A percentile compares a stretch with the other conserved stretches of the same genome.
phyloP scores from a whole-genome alignment of 2,329 filamentous ascomycete species.

The Hymenoscyphus scutula region DNA sequence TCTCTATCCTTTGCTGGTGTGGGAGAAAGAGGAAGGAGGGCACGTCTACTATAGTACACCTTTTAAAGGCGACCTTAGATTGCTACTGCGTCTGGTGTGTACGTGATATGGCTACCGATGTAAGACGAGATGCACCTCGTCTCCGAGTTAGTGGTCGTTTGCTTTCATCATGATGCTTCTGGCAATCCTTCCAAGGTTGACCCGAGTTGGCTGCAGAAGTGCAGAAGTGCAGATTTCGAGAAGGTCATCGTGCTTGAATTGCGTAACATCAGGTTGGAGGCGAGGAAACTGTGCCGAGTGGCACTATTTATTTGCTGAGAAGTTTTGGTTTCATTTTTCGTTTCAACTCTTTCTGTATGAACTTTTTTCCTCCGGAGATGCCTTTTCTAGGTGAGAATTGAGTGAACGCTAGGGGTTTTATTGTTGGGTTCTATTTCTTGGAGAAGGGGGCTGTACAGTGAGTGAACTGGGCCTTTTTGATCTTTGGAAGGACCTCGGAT shows the following conservation, averaged over 20 bases:
- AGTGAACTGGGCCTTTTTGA: too few species aligned
- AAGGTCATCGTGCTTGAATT: too few species aligned
- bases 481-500: too few species aligned
- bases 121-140: neutral
- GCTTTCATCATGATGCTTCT: too few species aligned
- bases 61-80: neutral
- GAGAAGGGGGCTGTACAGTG: too few species aligned
- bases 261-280: too few species aligned
- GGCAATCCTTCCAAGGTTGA: too few species aligned
- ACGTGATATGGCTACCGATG: neutral
- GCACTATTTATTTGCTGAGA: neutral
- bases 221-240: too few species aligned
- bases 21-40: conserved; percentile 1
- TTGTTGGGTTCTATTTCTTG: too few species aligned
- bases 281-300: neutral
- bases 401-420: too few species aligned
- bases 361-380: neutral
- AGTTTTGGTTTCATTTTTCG: neutral
- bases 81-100: neutral
- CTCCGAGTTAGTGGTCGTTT: neutral
- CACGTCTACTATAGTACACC: too few species aligned
- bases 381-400: neutral
- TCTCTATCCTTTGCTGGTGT: neutral
- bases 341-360: neutral
- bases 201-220: too few species aligned